Evolutionary conservation across 2,329 filamentous ascomycete species (phyloP), one percentile per base, ranked within the genome.

Genomic region (Boeremia lycopersici): DNA sequence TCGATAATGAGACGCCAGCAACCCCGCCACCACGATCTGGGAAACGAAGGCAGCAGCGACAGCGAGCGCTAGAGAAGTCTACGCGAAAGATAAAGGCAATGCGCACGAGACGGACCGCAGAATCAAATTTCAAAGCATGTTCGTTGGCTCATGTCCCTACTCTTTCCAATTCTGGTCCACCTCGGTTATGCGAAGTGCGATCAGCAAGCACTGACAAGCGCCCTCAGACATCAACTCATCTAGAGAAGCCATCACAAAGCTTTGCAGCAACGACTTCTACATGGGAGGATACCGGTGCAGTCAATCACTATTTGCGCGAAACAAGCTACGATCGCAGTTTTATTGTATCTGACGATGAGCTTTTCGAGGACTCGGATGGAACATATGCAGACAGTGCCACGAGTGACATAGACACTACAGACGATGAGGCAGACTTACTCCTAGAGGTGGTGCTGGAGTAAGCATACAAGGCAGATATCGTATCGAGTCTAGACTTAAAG

Each of bases 391-490:
- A 33, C 11, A 11, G 6, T 13, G 8, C 23, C 2, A n/a, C 33
- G 4, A 43, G 47, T 9, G 60, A 63, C 13, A 13, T 36, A 8
- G 48, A 47, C 17, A 59, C 54, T 31, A 29, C 33, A 0, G 46
- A 28, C 11, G 50, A 51, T 25, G 46, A 28, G 11, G 25, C 47
- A 23, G 53, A 63, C 31, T 13, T 63, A 10, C 44, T 43, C 4
- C 59, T 62, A 12, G 49, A 65, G 10, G 60, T 63, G 56, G 53
- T 48, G 15, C 45, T 48, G 6, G 29, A 34, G 31, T 57, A 50
- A 34, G 46, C 42, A 10, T 60, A 53, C 46, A 61, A 57, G 7
- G 40, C 48, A 1, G 34, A 39, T 5, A 33, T 59, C 4, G 13
- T 61, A 10, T 39, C 13, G 17, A 47, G 26, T 4, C 26, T 31